These are phyloP conservation scores for Fraxinus nigra DNA, from an alignment of 305 asterid genomes.

Conservation along the genomic window DNA sequence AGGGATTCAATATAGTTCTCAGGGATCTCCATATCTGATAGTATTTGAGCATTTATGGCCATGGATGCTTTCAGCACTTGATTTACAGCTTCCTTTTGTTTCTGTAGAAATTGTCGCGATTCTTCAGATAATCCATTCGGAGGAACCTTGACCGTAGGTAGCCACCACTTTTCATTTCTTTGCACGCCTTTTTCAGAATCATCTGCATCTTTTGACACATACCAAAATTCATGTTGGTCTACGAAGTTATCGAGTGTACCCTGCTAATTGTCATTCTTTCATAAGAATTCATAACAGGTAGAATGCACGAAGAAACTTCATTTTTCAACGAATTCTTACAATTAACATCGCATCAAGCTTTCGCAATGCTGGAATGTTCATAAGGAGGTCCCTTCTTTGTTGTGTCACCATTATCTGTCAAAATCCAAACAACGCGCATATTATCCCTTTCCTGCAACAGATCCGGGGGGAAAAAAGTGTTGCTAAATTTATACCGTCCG, in stretches of 20 bases:
- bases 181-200: slow-evolving; percentile 74
- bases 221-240: slow-evolving; percentile 67
- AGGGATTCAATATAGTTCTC: slow-evolving; percentile 84
- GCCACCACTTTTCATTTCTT: slow-evolving; percentile 84
- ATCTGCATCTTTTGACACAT: slow-evolving; percentile 63
- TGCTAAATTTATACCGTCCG: background rate
- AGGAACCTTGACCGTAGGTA: slow-evolving; percentile 83
- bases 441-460: too few relatives aligned
- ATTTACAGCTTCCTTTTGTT: slow-evolving; percentile 55
- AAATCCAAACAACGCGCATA: background rate
- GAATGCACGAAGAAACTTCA: background rate
- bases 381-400: slow-evolving; percentile 66
- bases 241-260: slow-evolving; percentile 61
- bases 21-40: slow-evolving; percentile 87
- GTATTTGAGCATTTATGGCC: slow-evolving; percentile 83
- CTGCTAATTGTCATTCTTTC: slow-evolving; percentile 30
- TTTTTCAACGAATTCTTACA: slow-evolving; percentile 37
- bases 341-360: slow-evolving; percentile 80
- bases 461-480: too few relatives aligned
- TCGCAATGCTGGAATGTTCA: slow-evolving; percentile 77
- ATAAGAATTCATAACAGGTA: background rate
- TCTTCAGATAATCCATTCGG: slow-evolving; percentile 64
- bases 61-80: slow-evolving; percentile 86
- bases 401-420: slow-evolving; percentile 78
- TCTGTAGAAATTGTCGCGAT: slow-evolving; percentile 38